These are phyloP conservation scores for Fusarium sacchari DNA, from an alignment of 2,329 filamentous ascomycete genomes.

Conservation along the genomic window DNA sequence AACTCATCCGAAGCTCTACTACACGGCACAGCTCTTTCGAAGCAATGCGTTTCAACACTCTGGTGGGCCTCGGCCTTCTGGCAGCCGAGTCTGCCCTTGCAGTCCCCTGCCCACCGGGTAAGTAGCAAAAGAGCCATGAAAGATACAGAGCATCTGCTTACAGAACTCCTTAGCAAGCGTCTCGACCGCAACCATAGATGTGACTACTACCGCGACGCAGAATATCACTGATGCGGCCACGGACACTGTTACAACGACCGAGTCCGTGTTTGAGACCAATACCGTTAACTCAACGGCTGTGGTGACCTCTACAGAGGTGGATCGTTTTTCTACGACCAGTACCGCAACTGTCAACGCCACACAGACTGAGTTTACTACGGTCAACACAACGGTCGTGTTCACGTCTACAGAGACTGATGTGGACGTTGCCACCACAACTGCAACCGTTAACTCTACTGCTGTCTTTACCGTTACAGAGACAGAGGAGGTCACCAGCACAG, in stretches of 20 bases:
- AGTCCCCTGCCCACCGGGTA: constrained; percentile 2
- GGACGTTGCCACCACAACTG: neutral
- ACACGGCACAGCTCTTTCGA: neutral
- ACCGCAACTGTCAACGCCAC: neutral
- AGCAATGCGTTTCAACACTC: neutral
- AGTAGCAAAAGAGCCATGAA: neutral
- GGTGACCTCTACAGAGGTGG: neutral
- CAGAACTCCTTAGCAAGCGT: neutral
- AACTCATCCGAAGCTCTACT: neutral
- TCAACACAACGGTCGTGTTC: neutral
- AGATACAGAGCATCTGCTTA: neutral
- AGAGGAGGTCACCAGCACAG: neutral
- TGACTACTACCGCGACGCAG: neutral
- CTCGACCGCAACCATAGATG: neutral
- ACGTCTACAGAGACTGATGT: neutral
- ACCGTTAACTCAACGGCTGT: neutral
- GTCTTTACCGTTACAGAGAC: neutral
- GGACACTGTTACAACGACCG: neutral
- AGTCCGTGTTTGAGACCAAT: neutral
- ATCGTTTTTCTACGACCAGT: neutral
- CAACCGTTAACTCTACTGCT: neutral
- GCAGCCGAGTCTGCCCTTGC: constrained; percentile 10
- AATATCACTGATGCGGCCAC: neutral
- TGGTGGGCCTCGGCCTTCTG: constrained; percentile 13
- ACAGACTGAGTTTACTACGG: neutral